A percentile compares a stretch with the other conserved stretches of the same genome.
phyloP scores from a whole-genome alignment of 768 basidiomycete genomes.

The Trametes cubensis region DNA sequence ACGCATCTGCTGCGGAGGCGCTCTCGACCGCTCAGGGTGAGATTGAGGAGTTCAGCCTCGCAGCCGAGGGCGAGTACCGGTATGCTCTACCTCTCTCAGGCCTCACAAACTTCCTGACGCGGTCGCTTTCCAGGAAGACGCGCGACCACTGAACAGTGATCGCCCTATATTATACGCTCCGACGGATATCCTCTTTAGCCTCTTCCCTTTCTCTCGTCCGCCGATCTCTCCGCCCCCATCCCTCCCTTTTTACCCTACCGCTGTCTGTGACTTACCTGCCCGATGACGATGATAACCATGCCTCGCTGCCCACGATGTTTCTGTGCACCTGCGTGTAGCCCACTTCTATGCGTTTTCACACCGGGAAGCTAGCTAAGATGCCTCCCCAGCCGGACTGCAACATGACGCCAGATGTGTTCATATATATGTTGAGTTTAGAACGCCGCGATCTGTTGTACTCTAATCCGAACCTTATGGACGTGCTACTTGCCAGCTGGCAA shows the following conservation, averaged over 20 bases:
- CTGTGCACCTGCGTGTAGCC: too few species aligned
- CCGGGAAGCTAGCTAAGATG: too few species aligned
- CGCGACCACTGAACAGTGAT: slow-evolving; percentile 72
- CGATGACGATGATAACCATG: background rate
- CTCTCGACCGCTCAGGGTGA: slow-evolving; percentile 85
- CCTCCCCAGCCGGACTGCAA: too few species aligned
- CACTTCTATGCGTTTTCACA: too few species aligned
- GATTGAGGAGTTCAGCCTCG: slow-evolving; percentile 89
- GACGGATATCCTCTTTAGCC: background rate
- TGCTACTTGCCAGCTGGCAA: too few species aligned
- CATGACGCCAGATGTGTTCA: too few species aligned
- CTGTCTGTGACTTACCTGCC: background rate
- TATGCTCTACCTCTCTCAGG: slow-evolving; percentile 33
- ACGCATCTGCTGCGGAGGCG: slow-evolving; percentile 76
- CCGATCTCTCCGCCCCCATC: background rate
- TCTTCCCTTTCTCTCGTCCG: background rate
- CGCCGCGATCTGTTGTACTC: too few species aligned
- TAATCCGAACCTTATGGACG: too few species aligned
- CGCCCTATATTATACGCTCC: background rate
- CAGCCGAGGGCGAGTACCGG: slow-evolving; percentile 96
- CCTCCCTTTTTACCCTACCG: background rate
- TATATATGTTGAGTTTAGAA: too few species aligned
- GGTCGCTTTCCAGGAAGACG: slow-evolving; percentile 63
- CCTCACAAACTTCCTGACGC: slow-evolving; percentile 10
- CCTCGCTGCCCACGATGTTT: too few species aligned